Evolutionary conservation across 2,329 filamentous ascomycete genomes (phyloP), one percentile per base, ranked within the genome.

Genomic region (Setomelanomma holmii): DNA sequence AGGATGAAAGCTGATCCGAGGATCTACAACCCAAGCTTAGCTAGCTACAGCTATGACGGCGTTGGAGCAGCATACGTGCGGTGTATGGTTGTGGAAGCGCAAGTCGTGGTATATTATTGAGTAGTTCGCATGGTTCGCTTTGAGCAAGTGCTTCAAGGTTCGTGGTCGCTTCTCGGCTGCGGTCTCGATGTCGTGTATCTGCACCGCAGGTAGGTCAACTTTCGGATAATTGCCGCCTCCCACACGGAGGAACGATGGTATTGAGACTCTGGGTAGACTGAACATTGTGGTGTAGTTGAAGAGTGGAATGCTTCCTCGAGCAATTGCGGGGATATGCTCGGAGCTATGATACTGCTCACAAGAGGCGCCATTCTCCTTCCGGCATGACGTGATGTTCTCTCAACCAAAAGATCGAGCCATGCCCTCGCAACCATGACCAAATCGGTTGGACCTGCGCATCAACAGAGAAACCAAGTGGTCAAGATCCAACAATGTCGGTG

Each of bases 71-170:
- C 80, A 55, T 75, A 86, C 83, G 76, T 96, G 92, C 34, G 91
- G 83, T 64, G 88, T 81, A 76, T 96, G 90, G 69, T 98, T 98
- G 77, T 95, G 86, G 66, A 87, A 95, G 56, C 84, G 79, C 4
- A 89, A 79, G 46, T 89, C 73, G 71, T 93, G 86, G 73, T 90
- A 95, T 48, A 96, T 77, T 61, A 98, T 87, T 24, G 91, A 86
- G 75, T 96, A 85, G 71, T 95, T 96, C 61, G 88, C 88, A 77
- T 99, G 95, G 73, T 98, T 98, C 45, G 93, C 88, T 74, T 90
- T 91, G 55, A 99, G 75, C 12, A 99, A 80, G 76, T 98, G 92
- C 78, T 96, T 97, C 56, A 99, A 81, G 17, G 90, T 90, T 55
- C 93, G 83, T 16, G 89, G 86, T 50, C 89, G 82, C 73, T 91